Evolutionary conservation across 1,284 basidiomycete species (phyloP), one percentile per base, ranked within the genome.

Genomic region (Cutaneotrichosporon sp.): DNA sequence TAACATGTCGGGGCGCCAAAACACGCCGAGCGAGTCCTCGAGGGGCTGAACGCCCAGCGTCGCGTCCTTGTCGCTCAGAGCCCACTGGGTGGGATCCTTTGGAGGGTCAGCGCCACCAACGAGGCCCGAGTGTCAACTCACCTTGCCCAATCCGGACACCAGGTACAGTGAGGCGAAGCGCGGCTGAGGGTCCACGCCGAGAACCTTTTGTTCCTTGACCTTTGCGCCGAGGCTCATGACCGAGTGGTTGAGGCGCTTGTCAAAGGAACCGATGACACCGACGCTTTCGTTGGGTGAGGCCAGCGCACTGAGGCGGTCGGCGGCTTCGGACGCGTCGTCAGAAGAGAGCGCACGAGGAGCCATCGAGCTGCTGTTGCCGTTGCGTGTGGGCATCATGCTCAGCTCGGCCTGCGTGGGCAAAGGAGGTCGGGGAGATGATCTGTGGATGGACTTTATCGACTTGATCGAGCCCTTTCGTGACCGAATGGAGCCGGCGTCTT

Each of bases 1-100:
- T 13, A 92, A 86, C 50, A 97, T 90, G 79, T 97, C 95, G 49
- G 95, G 92, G 57, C 94, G 83, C 93, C 93, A 97, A 86, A 91
- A 97, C 52, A 92, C 85, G 62, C 86, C 89, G 49, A 97, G 90
- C 43, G 93, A 93, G 68, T 91, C 89, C 54, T 94, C 91, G 36
- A 86, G 84, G 69, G 95, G 92, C 73, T 91, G 87, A 43, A 95
- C 83, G 59, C 92, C 91, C 60, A 88, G 80, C 56, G 91, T 88
- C 6, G 91, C 86, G 76, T 95, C 93, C 4, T 89, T 87, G 78
- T 97, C 94, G 0, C 92, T 89, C 45, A 95, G 84, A 2, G 92
- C 92, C 95, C 95, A 97, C n/a, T 74, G 66, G 11, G 70, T 64
- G 29, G 72, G 69, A 58, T 72, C 70, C 69, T 68, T 59, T 61